Evolutionary conservation across 176 grass and related monocot species (phyloP).

Genomic region (Poa pratensis): DNA sequence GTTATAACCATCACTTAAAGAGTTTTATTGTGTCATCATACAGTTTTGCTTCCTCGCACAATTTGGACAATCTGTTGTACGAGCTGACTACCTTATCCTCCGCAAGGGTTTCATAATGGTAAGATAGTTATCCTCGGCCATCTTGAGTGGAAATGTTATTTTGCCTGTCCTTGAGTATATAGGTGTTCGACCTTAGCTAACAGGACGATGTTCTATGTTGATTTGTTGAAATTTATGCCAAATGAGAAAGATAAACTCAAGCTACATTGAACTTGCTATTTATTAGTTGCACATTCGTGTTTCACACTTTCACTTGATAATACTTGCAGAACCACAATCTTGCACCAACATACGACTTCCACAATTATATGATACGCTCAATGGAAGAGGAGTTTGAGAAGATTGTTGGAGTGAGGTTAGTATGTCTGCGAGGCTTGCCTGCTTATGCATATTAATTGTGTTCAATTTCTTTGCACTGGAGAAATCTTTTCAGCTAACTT

Average conservation of each 20-base stretch:
- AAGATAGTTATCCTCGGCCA: neutral
- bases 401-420: conserved; percentile 97
- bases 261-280: no score
- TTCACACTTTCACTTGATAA: conserved; percentile 29
- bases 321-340: conserved; percentile 90
- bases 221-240: neutral
- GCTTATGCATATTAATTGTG: conserved; percentile 5
- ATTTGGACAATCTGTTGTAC: conserved; percentile 91
- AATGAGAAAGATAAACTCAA: no score
- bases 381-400: conserved; percentile 98
- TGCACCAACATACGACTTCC: conserved; percentile 79
- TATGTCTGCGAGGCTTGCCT: conserved; percentile 9
- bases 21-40: conserved; percentile 28
- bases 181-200: neutral
- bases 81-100: conserved; percentile 95
- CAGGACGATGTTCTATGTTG: neutral
- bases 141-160: conserved; percentile 17
- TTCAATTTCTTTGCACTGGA: neutral
- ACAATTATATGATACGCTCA: conserved; percentile 93
- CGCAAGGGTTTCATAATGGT: conserved; percentile 96
- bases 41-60: conserved; percentile 95
- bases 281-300: neutral
- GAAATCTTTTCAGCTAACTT: conserved; percentile 33
- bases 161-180: conserved; percentile 15
- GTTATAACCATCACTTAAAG: conserved; percentile 11